phyloP scores from a whole-genome alignment of 352 stramenopile species.

The Globisporangium emineosum region DNA sequence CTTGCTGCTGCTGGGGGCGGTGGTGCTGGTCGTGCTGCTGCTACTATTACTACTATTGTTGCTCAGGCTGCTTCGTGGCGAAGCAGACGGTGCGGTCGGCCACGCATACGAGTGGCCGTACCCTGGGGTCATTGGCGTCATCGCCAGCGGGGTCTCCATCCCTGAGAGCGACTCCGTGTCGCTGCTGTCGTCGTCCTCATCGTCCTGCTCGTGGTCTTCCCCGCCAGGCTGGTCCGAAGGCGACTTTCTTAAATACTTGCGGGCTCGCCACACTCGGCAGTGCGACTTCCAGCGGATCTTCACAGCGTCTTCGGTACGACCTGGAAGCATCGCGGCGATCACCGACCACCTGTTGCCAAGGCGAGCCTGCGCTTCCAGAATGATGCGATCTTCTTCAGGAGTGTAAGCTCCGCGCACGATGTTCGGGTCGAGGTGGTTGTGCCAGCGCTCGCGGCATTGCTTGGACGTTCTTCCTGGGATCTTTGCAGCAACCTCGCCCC shows the following conservation, averaged over 20 bases:
- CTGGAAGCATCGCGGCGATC: constrained; percentile 92
- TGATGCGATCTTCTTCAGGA: constrained; percentile 94
- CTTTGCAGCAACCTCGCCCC: constrained; percentile 89
- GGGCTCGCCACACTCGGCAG: constrained; percentile 75
- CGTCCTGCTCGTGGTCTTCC: constrained; percentile 2
- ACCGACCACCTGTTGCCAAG: constrained; percentile 96
- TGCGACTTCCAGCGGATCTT: constrained; percentile 92
- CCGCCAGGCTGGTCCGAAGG: constrained; percentile 16
- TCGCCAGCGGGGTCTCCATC: constrained; percentile 20
- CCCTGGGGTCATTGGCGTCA: constrained; percentile 19
- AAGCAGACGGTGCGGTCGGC: constrained; percentile 7
- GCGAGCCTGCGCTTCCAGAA: constrained; percentile 86
- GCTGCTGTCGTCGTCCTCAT: constrained; percentile 6
- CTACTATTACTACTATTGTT: constrained; percentile 1
- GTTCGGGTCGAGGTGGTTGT: constrained; percentile 88
- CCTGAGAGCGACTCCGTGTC: constrained; percentile 21
- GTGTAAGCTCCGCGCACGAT: too few species aligned
- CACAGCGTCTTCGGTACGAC: constrained; percentile 91
- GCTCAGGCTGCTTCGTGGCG: neutral
- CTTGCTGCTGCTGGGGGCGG: neutral
- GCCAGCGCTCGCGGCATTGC: constrained; percentile 90
- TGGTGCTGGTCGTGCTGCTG: neutral
- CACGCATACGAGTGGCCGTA: constrained; percentile 16
- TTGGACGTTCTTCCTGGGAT: constrained; percentile 92
- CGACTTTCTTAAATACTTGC: constrained; percentile 78